Percentiles rank a stretch among this genome's conserved stretches.
Conservation (phyloP, 2,329 filamentous ascomycete species). For the Verticillium klebahnii region DNA sequence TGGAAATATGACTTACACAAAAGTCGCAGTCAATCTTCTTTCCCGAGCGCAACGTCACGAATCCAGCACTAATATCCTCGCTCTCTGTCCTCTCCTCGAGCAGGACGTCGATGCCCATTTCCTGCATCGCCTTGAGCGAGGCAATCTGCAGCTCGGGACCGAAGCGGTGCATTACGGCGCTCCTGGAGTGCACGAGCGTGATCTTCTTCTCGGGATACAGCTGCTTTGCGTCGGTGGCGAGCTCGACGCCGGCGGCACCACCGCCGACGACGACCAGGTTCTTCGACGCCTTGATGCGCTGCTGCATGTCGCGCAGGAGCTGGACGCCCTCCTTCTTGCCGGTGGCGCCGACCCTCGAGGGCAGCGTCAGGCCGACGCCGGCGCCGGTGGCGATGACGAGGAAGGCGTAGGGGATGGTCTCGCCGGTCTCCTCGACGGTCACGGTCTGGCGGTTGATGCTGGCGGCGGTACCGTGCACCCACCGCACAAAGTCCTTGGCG, state of each 20-base stretch:
- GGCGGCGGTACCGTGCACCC: conserved; percentile 37
- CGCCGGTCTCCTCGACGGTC: conserved; percentile 31
- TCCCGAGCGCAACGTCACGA: conserved; percentile 40
- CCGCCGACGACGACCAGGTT: conserved; percentile 50
- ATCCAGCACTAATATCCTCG: conserved; percentile 28
- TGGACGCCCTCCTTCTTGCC: conserved; percentile 36
- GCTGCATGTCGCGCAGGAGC: conserved; percentile 41
- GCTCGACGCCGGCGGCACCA: conserved; percentile 57
- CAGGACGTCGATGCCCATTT: conserved; percentile 44
- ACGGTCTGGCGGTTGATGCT: conserved; percentile 32
- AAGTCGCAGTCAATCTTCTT: conserved; percentile 42
- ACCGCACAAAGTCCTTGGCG: conserved; percentile 28
- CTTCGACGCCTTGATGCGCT: conserved; percentile 33
- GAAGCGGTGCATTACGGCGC: conserved; percentile 47
- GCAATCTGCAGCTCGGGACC: conserved; percentile 34
- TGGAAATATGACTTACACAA: conserved; percentile 30
- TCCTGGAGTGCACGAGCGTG: conserved; percentile 53
- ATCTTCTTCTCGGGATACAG: conserved; percentile 52
- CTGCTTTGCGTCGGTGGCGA: conserved; percentile 55
- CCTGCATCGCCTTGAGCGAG: conserved; percentile 34
- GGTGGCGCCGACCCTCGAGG: conserved; percentile 40
- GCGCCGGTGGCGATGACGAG: conserved; percentile 56
- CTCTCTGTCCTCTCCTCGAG: conserved; percentile 41
- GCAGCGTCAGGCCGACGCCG: conserved; percentile 35
- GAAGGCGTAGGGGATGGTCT: conserved; percentile 46